Evolutionary conservation across 208 protist genomes (phyloP), one percentile per base, ranked within the genome.

Genomic region (Acanthamoeba healyi): DNA sequence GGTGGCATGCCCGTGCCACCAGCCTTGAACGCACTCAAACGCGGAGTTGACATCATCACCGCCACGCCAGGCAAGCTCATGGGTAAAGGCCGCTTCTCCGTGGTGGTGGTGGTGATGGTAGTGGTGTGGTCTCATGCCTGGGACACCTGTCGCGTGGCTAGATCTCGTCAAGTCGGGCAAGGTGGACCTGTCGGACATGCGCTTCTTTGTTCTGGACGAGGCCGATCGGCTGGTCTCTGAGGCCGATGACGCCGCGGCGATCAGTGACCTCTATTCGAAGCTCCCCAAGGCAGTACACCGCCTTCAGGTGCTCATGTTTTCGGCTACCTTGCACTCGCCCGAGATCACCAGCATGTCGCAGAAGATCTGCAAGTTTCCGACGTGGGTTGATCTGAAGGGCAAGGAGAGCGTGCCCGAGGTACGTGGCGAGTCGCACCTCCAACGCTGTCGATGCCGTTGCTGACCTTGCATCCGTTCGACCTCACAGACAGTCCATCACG

Each of bases 161-260:
- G 81, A 86, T 24, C 74, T 96, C 12, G 29, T 96, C 4, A 90
- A 77, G 36, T 89, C 77, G 1, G 89, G 89, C 10, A 61, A 88
- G 22, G 51, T 97, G 44, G 82, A 95, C 63, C n/a, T 97, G 22
- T 91, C 51, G 12, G 10, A 24, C 15, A 91, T 96, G 32, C 94
- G 93, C 32, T 97, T 97, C 51, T 97, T 98, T 34, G 96, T 98
- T 24, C 92, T 98, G 81, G 97, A 98, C 81, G 97, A 98, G 79
- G 97, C 96, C 6, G 97, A 98, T 72, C 49, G 88, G 22, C 65
- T 98, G 12, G 72, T 81, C 0, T 81, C 97, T 15, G 44, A 97
- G 14, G 51, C 74, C 17, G 92, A 67, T 14, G 82, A 29, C n/a
- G 58, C 51, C n/a, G 49, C 36, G 26, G 81, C 89, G 63, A 95